A percentile compares a stretch with the other conserved stretches of the same genome.
Conservation (phyloP, 2,329 filamentous ascomycete genomes). For the Phyllosticta citrichinensis region DNA sequence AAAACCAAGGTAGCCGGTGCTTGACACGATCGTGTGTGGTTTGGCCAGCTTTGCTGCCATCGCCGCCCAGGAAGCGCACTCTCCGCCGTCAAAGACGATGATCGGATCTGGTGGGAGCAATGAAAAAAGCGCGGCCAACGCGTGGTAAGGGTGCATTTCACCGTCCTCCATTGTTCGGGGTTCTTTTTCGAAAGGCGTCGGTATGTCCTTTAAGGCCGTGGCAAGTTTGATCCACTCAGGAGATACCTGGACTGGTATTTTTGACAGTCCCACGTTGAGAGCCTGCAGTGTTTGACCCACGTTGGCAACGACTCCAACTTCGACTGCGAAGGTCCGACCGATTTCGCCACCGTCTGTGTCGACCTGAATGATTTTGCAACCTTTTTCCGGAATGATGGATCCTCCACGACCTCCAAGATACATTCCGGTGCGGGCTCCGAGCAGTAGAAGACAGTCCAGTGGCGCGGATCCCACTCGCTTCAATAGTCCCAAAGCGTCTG, state of each 20-base stretch:
- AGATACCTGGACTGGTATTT: constrained; percentile 12
- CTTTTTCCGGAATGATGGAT: constrained; percentile 28
- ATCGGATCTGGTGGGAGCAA: constrained; percentile 26
- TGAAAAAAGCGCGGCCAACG: constrained; percentile 28
- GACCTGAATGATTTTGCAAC: constrained; percentile 32
- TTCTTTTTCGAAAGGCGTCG: constrained; percentile 16
- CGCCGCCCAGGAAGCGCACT: constrained; percentile 27
- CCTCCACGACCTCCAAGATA: constrained; percentile 29
- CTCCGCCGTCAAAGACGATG: constrained; percentile 33
- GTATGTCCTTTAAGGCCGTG: neutral
- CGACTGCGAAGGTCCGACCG: constrained; percentile 30
- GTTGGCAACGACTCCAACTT: constrained; percentile 35
- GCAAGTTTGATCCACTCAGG: constrained; percentile 17
- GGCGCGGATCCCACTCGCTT: constrained; percentile 17
- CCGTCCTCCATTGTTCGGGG: constrained; percentile 18
- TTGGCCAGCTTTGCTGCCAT: neutral
- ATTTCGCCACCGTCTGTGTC: constrained; percentile 36
- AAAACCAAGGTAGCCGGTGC: constrained; percentile 34
- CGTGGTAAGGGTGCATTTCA: constrained; percentile 35
- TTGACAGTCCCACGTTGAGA: constrained; percentile 15
- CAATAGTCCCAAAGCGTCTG: constrained; percentile 25
- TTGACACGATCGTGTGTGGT: constrained; percentile 18
- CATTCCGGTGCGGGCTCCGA: constrained; percentile 35
- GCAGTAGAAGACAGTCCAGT: constrained; percentile 33
- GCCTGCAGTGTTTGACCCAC: constrained; percentile 24